Evolutionary conservation across 176 grass and related monocot species (phyloP).

Genomic region (Cenchrus americanus): DNA sequence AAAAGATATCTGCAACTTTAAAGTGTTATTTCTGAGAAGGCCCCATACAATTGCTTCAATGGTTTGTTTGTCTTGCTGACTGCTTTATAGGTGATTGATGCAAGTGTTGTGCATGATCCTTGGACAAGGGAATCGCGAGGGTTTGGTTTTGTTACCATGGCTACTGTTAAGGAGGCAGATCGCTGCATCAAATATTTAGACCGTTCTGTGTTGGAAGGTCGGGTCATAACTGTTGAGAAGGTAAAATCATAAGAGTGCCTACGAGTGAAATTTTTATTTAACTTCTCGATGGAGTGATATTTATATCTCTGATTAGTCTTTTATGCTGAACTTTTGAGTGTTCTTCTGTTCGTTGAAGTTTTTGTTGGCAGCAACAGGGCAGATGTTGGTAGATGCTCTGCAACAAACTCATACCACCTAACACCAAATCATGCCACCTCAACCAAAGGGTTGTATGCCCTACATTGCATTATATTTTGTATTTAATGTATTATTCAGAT

Average conservation of each 20-base stretch:
- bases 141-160: constrained; percentile 97
- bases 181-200: constrained; percentile 84
- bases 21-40: background rate
- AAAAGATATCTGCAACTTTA: constrained; percentile 14
- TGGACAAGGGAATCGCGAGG: constrained; percentile 82
- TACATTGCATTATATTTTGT: constrained; percentile 49
- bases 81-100: constrained; percentile 62
- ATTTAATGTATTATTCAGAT: constrained; percentile 25
- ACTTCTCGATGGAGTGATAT: constrained; percentile 10
- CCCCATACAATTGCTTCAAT: background rate
- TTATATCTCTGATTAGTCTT: constrained; percentile 33
- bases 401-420: constrained; percentile 73
- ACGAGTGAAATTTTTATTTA: background rate
- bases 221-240: constrained; percentile 95
- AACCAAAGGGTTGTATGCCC: constrained; percentile 65
- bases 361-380: constrained; percentile 69
- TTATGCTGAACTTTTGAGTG: constrained; percentile 49
- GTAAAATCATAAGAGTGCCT: constrained; percentile 35
- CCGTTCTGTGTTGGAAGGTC: constrained; percentile 76
- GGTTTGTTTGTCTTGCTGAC: background rate
- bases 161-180: constrained; percentile 63
- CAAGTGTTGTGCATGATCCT: constrained; percentile 71
- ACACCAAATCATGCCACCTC: constrained; percentile 62
- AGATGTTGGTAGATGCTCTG: constrained; percentile 75
- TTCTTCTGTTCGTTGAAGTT: constrained; percentile 58